Evolutionary conservation across 2,329 filamentous ascomycete genomes (phyloP), one percentile per base, ranked within the genome.

Genomic region (Ophiocordyceps robertsii): DNA sequence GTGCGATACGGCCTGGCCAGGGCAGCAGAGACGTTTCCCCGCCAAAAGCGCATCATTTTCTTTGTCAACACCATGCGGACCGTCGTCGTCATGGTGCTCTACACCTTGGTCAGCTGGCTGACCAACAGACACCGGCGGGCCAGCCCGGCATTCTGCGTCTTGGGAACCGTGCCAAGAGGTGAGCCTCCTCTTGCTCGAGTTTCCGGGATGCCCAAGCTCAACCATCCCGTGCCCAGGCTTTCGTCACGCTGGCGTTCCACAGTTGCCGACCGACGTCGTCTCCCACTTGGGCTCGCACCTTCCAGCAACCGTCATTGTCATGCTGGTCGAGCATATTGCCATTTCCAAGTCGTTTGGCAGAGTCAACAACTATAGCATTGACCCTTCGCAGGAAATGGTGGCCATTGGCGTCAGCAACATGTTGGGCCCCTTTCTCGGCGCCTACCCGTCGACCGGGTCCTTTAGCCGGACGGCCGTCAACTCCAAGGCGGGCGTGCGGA

Each of bases 391-490:
- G 60, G 90, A 98, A 60, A 75, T 98, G 64, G 85, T 98, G 38
- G 90, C 87, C 19, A 95, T 96, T 50, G 90, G 90, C 47, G 77
- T 95, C 24, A 83, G 82, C 31, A 96, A 96, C 58, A 69, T 96
- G 32, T 70, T 96, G 8, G 89, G 86, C 1, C 88, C 92, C 3
- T 95, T 96, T 66, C 71, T 96, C 3, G 92, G 90, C 40, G 92
- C 74, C 2, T 98, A 94, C 56, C 86, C 90, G 13, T 84, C 87
- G 0, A 98, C 90, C 3, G 92, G 92, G 1, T 96, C 92, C 3
- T 96, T 96, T 70, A 94, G 86, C 31, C 80, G 92, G 47, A 96
- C 92, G 27, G 90, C 92, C 42, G 95, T 96, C 65, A 94, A 95
- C 63, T 92, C 90, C 5, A 96, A 96, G 64, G 89, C 92, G 40